Conservation (phyloP, 2,329 filamentous ascomycete species). For the Ilyonectria destructans region DNA sequence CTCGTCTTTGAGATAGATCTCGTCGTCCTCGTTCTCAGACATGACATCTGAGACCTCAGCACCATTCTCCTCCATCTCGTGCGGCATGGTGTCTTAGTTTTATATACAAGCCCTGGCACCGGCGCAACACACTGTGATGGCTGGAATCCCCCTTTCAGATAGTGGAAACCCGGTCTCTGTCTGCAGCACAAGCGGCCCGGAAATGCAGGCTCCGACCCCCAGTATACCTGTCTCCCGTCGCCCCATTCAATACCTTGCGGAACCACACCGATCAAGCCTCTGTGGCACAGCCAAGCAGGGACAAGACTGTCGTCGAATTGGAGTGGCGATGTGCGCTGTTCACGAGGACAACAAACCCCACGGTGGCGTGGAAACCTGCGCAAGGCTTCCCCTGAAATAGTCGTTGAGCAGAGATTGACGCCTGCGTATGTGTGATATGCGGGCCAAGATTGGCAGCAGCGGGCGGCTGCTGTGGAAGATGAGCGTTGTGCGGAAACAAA, state of each 20-base stretch:
- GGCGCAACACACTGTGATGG: constrained; percentile 39
- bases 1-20: constrained; percentile 58
- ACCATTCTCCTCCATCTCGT: constrained; percentile 68
- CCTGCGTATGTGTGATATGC: constrained; percentile 37
- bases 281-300: constrained; percentile 52
- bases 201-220: constrained; percentile 53
- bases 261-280: constrained; percentile 54
- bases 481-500: constrained; percentile 44
- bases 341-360: constrained; percentile 40
- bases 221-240: constrained; percentile 46
- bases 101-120: constrained; percentile 58
- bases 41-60: constrained; percentile 72
- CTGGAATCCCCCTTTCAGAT: constrained; percentile 45
- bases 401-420: constrained; percentile 33
- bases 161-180: constrained; percentile 36
- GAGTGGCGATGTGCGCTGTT: constrained; percentile 36
- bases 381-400: constrained; percentile 35
- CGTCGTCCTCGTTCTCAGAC: constrained; percentile 74
- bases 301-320: constrained; percentile 44
- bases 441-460: constrained; percentile 24
- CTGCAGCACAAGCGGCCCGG: constrained; percentile 51
- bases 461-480: constrained; percentile 42
- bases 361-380: constrained; percentile 43
- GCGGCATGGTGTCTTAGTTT: constrained; percentile 70
- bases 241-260: constrained; percentile 51